Evolutionary conservation across 2,329 filamentous ascomycete species (phyloP).

Genomic region (Pestalotiopsis sp.): DNA sequence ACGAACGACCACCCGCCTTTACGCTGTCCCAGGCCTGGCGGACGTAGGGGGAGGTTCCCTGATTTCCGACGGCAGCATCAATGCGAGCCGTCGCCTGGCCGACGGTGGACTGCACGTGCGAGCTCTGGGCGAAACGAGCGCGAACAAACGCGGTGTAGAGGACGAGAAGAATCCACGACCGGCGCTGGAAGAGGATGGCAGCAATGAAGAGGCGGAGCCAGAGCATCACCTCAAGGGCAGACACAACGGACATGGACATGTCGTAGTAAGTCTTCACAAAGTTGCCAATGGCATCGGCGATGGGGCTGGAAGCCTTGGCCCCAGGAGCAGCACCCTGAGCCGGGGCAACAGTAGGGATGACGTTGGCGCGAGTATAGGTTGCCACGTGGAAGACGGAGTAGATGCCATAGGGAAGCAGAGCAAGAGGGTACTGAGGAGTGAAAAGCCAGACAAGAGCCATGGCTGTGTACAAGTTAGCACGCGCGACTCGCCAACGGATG

Average conservation of each 20-base stretch:
- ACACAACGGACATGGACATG: constrained; percentile 90
- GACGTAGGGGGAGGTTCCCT: constrained; percentile 81
- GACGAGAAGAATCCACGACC: constrained; percentile 84
- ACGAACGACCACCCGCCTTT: constrained; percentile 75
- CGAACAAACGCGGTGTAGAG: constrained; percentile 94
- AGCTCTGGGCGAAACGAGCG: constrained; percentile 86
- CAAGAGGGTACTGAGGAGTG: constrained; percentile 84
- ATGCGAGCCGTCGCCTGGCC: constrained; percentile 72
- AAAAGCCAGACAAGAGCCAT: constrained; percentile 97
- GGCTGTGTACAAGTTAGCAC: constrained; percentile 56
- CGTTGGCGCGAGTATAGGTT: constrained; percentile 91
- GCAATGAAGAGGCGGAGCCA: constrained; percentile 83
- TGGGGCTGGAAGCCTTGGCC: constrained; percentile 62
- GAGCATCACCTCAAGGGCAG: constrained; percentile 82
- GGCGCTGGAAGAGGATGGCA: constrained; percentile 84
- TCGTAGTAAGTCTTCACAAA: constrained; percentile 99
- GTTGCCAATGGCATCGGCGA: constrained; percentile 81
- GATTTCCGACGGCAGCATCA: constrained; percentile 81
- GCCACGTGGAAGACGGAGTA: constrained; percentile 99
- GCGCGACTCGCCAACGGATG: constrained; percentile 15
- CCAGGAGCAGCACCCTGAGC: constrained; percentile 67
- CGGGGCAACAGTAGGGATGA: constrained; percentile 85
- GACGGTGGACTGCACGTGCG: constrained; percentile 86
- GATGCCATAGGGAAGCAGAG: constrained; percentile 90
- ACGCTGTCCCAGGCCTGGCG: constrained; percentile 79